Evolutionary conservation across 257 asterid genomes (phyloP).

Genomic region (Solanum piurae): DNA sequence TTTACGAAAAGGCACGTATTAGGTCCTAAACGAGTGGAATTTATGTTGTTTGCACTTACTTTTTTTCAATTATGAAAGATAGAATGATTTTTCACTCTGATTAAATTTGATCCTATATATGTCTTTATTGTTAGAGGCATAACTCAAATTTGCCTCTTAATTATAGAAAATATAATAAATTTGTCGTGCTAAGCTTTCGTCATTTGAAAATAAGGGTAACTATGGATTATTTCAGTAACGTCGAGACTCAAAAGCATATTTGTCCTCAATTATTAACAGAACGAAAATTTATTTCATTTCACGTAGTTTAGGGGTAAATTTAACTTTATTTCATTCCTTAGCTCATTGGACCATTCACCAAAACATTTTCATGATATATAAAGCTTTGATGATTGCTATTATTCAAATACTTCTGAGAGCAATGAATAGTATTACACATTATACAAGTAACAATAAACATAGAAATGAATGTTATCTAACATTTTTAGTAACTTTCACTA

Average conservation of each 20-base stretch:
- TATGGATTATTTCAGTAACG: neutral
- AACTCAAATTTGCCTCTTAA: neutral
- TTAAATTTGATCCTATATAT: neutral
- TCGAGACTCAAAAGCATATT: neutral
- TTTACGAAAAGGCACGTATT: too few species aligned
- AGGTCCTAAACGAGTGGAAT: too few species aligned
- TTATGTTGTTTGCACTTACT: too few species aligned
- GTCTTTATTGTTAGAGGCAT: neutral
- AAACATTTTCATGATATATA: neutral
- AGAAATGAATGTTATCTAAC: neutral
- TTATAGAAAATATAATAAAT: neutral
- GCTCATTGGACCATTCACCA: neutral
- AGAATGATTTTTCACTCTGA: neutral
- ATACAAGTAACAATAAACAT: neutral
- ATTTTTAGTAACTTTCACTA: slow-evolving; percentile 25
- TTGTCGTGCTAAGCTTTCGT: neutral
- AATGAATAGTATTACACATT: neutral
- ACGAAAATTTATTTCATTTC: neutral
- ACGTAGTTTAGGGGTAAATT: neutral
- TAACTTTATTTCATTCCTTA: neutral
- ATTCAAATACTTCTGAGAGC: neutral
- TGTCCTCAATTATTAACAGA: neutral
- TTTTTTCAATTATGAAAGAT: neutral
- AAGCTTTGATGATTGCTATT: neutral
- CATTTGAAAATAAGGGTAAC: neutral